Base-by-base conservation (phyloP, 352 stramenopile genomes). In the Phytopythium litorale region DNA sequence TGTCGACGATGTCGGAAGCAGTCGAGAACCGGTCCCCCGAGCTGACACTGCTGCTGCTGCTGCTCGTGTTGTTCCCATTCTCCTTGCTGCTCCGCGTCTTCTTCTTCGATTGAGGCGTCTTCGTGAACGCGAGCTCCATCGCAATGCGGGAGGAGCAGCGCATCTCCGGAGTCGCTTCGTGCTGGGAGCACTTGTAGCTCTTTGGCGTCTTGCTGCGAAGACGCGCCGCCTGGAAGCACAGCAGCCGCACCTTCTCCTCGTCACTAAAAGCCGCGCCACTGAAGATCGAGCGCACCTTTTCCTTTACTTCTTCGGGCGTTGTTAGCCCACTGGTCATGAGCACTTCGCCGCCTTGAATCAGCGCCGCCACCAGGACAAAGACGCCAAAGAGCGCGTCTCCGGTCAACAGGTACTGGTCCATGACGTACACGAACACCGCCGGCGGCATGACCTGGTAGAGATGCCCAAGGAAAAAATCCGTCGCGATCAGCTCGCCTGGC, bases 361-460 rank as follows among this genome's bases (percentile, higher is more conserved):
- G 61, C 53, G 71, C 69, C 1, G 84, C 82, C 9, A 91, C 72
- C 7, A 92, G 60, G 46, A 94, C 65, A 55, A 92, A 94, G 28
- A 92, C 65, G 16, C 82, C 78, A 58, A 92, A 89, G 15, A 88
- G 63, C 32, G 73, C 75, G 71, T 94, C 84, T 9, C 75, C 70
- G 0, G 80, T 92, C 23, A 94, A 60, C 58, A 94, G 64, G 40
- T 90, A 88, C 65, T 92, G 82, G 66, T 94, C 84, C 73, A 94
- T 84, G 32, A 94, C 65, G 58, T 84, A 85, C 38, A 88, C 74
- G 32, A 92, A 91, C 21, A 72, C 71, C 9, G 64, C 61, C 0
- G 84, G 84, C 12, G 77, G 66, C 7, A 94, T 58, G n/a, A 76
- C 72, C 55, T 87, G 78, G 63, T 91, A 91, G 30, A 91, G 58